Base-by-base conservation (phyloP, 1,284 basidiomycete genomes). In the Ustilago crameri region DNA sequence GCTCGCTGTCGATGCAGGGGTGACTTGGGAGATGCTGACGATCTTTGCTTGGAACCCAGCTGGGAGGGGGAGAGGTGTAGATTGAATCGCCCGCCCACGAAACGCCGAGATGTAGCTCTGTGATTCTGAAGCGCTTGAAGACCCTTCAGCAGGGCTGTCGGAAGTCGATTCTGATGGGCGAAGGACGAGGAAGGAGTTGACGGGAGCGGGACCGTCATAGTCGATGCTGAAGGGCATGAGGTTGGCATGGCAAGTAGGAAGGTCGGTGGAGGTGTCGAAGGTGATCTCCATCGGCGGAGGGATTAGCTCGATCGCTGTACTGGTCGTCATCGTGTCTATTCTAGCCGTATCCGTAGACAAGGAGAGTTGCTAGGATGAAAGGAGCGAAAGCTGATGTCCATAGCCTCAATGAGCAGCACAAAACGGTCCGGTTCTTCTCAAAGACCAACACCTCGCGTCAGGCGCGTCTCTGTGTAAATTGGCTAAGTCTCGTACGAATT, bases 191-290 rank as follows among this genome's bases (percentile, higher is more conserved):
- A 74, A 76, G 17, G 58, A 57, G 38, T 74, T 57, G 45, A 76
- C 48, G 2, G 74, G 70, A 0, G 74, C 74, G 0, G 64, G 54
- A 9, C 74, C 74, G 46, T 65, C 48, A 51, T 76, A 76, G 42
- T 69, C 63, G 42, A 76, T 67, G 53, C 45, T 47, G 43, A 76
- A 70, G 9, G 74, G 74, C 74, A 76, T 76, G 5, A 76, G 63
- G 50, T 76, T 73, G 23, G 73, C 65, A 12, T 30, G 48, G 44
- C 62, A 56, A 37, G 18, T 2, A 5, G 65, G 65, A 1, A 68
- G 51, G 0, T 34, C n/a, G 24, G 48, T 3, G 22, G 48, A 4
- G 9, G 35, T 1, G 45, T 12, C 23, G 20, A 64, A 35, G 10
- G 40, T 10, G 37, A 72, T 43, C 10, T 54, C 48, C 54, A 71